phyloP scores from a whole-genome alignment of 768 basidiomycete genomes.

The Agaricus sinodeliciosus region DNA sequence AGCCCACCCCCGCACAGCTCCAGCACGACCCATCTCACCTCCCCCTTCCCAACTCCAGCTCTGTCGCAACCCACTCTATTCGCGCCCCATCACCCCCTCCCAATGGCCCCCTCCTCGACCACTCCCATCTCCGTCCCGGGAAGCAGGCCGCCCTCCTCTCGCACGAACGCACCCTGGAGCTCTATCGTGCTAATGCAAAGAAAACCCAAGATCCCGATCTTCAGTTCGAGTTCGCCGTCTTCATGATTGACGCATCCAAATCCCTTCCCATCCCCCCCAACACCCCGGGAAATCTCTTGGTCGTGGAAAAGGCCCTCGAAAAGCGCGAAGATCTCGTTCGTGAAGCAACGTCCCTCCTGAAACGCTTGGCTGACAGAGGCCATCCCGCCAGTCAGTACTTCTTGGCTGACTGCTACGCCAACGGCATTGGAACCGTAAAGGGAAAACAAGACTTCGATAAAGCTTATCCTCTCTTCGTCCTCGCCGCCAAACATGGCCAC shows the following conservation, averaged over 20 bases:
- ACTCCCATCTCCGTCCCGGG: conserved; percentile 89
- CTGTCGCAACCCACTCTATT: conserved; percentile 46
- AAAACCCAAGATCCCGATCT: conserved; percentile 97
- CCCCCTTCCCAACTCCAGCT: conserved; percentile 28
- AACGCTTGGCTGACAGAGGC: conserved; percentile 88
- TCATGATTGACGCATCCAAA: conserved; percentile 98
- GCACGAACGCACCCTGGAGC: conserved; percentile 92
- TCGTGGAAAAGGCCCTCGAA: conserved; percentile 73
- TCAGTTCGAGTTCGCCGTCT: conserved; percentile 97
- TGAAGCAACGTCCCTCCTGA: conserved; percentile 83
- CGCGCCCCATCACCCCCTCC: conserved; percentile 65
- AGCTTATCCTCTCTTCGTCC: conserved; percentile 92
- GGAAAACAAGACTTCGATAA: conserved; percentile 94
- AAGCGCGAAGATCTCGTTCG: conserved; percentile 84
- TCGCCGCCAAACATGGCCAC: conserved; percentile 96
- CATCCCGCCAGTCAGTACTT: conserved; percentile 96
- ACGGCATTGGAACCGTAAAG: conserved; percentile 92
- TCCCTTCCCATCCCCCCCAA: conserved; percentile 70
- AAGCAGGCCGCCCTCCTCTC: conserved; percentile 90
- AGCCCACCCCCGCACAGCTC: conserved; percentile 24
- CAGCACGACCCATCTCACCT: conserved; percentile 17
- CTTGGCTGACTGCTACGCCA: conserved; percentile 96
- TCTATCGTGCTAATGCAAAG: conserved; percentile 96
- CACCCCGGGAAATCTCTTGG: conserved; percentile 68
- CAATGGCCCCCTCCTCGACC: conserved; percentile 70